phyloP scores from a whole-genome alignment of 2,329 filamentous ascomycete genomes.

The Beauveria medogensis region DNA sequence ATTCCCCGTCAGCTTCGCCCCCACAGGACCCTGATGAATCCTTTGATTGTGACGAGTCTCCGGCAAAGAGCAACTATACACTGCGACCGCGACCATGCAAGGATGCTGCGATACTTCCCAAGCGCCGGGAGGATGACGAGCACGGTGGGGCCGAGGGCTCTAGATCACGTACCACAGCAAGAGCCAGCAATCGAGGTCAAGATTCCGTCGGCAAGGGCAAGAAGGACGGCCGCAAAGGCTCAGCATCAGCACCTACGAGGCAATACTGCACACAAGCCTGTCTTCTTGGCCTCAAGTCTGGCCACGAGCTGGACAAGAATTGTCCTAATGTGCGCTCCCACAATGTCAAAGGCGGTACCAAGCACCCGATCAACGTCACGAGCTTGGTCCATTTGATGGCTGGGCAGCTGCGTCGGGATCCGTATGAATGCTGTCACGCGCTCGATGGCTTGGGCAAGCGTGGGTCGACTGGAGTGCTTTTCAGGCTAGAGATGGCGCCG shows the following conservation, averaged over 20 bases:
- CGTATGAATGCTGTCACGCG: not conserved
- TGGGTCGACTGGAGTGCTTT: not conserved
- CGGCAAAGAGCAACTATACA: not conserved
- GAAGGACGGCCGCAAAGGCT: not conserved
- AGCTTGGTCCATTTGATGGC: not conserved
- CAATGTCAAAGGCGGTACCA: not conserved
- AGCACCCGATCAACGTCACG: not conserved
- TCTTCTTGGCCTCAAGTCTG: not conserved
- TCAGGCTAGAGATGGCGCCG: not conserved
- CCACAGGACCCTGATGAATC: not conserved
- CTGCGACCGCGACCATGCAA: not conserved
- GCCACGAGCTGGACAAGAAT: not conserved
- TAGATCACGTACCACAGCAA: not conserved
- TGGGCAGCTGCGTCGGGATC: not conserved
- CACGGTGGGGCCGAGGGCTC: not conserved
- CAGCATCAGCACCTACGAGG: not conserved
- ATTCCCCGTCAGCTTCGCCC: not conserved
- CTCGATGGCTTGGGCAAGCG: not conserved
- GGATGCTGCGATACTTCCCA: not conserved
- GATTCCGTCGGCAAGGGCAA: not conserved
- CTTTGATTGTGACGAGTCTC: not conserved
- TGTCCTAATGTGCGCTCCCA: not conserved
- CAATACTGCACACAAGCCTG: not conserved
- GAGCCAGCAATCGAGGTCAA: not conserved
- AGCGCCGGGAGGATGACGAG: not conserved